A percentile compares a stretch with the other conserved stretches of the same genome.
These are phyloP conservation scores for Passiflora organensis DNA, from an alignment of 345 rosid genomes.

Conservation along the genomic window DNA sequence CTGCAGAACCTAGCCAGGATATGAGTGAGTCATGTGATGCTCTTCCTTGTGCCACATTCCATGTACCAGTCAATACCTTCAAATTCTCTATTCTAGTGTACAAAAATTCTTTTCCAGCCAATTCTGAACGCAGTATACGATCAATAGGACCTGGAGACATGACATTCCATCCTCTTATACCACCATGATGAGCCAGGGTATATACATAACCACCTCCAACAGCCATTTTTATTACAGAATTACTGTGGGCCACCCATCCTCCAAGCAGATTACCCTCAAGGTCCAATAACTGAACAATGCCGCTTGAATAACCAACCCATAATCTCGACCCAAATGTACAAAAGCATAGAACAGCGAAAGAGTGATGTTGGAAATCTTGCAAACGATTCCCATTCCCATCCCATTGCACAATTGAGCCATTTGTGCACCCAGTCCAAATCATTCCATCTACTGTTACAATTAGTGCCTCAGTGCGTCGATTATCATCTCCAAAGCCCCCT, in stretches of 20 bases:
- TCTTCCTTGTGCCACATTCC: constrained; percentile 98
- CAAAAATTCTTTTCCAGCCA: constrained; percentile 47
- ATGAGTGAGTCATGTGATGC: constrained; percentile 65
- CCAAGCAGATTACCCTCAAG: constrained; percentile 74
- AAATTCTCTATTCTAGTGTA: constrained; percentile 57
- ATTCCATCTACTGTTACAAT: constrained; percentile 71
- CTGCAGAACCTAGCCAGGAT: constrained; percentile 77
- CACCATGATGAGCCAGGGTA: constrained; percentile 93
- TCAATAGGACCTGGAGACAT: constrained; percentile 89
- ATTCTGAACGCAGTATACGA: constrained; percentile 48
- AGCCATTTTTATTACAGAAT: constrained; percentile 80
- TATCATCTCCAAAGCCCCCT: constrained; percentile 75
- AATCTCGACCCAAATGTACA: constrained; percentile 68
- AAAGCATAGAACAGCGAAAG: constrained; percentile 71
- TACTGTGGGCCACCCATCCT: constrained; percentile 76
- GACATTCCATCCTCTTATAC: constrained; percentile 83
- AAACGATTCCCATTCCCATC: constrained; percentile 79
- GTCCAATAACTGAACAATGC: constrained; percentile 72
- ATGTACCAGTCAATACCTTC: constrained; percentile 70
- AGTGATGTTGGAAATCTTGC: constrained; percentile 56
- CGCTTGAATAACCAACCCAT: constrained; percentile 86
- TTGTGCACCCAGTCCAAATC: constrained; percentile 89
- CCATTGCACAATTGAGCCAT: constrained; percentile 85
- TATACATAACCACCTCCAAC: constrained; percentile 59
- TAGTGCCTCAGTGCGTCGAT: constrained; percentile 76